These are phyloP conservation scores for Hyaloperonospora arabidopsidis DNA, from an alignment of 352 stramenopile species.

Conservation along the genomic window DNA sequence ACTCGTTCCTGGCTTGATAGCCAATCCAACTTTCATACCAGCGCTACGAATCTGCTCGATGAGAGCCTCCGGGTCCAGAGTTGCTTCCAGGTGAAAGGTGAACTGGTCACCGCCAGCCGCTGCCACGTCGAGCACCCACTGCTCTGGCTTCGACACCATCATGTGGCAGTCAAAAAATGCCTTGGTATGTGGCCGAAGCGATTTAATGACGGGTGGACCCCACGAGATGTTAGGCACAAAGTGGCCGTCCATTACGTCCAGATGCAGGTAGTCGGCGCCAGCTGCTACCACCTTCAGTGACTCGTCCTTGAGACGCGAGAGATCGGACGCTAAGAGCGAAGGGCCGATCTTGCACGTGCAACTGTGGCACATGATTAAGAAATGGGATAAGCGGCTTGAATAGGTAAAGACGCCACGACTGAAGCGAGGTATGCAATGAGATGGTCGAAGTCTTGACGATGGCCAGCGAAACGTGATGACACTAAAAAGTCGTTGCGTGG, in stretches of 20 bases:
- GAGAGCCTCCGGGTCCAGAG: slow-evolving; percentile 52
- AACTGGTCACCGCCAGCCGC: slow-evolving; percentile 92
- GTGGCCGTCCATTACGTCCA: slow-evolving; percentile 98
- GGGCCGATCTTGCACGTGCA: slow-evolving; percentile 87
- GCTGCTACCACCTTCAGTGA: slow-evolving; percentile 82
- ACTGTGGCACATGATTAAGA: slow-evolving; percentile 60
- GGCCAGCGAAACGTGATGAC: too few species aligned
- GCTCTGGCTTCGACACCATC: slow-evolving; percentile 94
- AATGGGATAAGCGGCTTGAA: neutral
- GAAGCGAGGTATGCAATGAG: slow-evolving; percentile 5
- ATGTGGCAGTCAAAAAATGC: slow-evolving; percentile 97
- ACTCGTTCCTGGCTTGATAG: slow-evolving; percentile 91
- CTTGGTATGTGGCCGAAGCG: slow-evolving; percentile 75
- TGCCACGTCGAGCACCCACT: slow-evolving; percentile 93
- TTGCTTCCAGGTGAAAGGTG: slow-evolving; percentile 94
- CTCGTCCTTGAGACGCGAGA: slow-evolving; percentile 90
- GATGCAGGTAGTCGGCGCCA: slow-evolving; percentile 93
- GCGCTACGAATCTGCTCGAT: slow-evolving; percentile 80
- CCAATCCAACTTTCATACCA: slow-evolving; percentile 93
- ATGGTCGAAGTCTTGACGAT: neutral
- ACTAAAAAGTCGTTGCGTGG: too few species aligned
- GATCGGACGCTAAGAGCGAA: slow-evolving; percentile 91
- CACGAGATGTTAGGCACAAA: slow-evolving; percentile 98
- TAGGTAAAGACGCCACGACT: slow-evolving; percentile 1
- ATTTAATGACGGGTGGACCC: slow-evolving; percentile 93